Base-by-base conservation (phyloP, 495 filamentous ascomycete species). In the Lophiostoma macrostomum region DNA sequence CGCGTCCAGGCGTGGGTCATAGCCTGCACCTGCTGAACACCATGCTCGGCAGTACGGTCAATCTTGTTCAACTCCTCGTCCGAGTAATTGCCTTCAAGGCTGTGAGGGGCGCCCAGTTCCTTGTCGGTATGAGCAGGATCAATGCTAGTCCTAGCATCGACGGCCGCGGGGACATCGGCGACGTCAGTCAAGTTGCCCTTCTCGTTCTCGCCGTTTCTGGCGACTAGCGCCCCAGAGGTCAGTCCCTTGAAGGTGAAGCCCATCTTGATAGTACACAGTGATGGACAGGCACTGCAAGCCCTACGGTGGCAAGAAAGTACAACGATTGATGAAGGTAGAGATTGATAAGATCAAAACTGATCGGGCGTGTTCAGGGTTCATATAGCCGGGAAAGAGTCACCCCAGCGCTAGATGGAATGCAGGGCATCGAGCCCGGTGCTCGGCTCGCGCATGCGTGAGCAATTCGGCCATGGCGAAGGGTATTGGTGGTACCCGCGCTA, bases 11-110 rank as follows among this genome's bases (percentile, higher is more conserved):
- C 66, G 49, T 63, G 41, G 23, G 73, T 74, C 20, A 73, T 67
- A 4, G 74, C 75, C 52, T 78, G 69, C 13, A 72, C 64, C 37
- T 72, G 65, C 22, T 64, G 63, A 20, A 79, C 75, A 65, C 76
- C 75, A 35, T 59, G 59, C 39, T 74, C 69, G 46, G 51, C 58
- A 30, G 36, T 30, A 11, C 40, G 45, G 25, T 54, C 50, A 24
- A 45, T 20, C 42, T 54, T 47, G 50, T 16, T 42, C 49, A 54
- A 30, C 5, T 45, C 50, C 22, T 54, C 50, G 4, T 52, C 49
- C 2, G 49, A 52, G n/a, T 31, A 14, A 8, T 13, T 24, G 8
- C 13, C 14, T 4, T 40, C 22, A 16, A 4, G 32, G 38, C 34
- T 41, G 24, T 16, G 20, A 4, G 49, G 18, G 2, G 37, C 49